Conservation (phyloP, 1,284 basidiomycete species). For the Melanopsichium pennsylvanicum region DNA sequence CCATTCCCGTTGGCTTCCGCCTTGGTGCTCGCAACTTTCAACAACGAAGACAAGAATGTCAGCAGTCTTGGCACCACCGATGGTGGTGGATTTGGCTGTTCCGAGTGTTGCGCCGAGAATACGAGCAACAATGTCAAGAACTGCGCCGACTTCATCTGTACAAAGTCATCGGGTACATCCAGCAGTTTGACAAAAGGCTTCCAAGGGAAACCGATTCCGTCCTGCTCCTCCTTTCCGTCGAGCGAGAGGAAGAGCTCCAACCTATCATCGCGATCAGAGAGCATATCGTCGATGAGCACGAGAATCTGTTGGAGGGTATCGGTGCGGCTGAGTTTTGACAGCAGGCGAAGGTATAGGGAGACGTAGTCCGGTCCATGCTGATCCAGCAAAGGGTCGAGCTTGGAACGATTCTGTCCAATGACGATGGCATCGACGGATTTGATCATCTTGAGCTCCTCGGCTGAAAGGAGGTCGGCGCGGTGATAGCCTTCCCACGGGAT, state of each 20-base stretch:
- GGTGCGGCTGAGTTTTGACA: slow-evolving; percentile 89
- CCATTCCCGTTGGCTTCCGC: not conserved
- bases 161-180: slow-evolving; percentile 88
- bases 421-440: slow-evolving; percentile 76
- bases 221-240: slow-evolving; percentile 41
- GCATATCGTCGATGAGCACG: slow-evolving; percentile 87
- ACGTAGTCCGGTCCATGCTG: slow-evolving; percentile 72
- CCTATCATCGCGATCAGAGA: slow-evolving; percentile 71
- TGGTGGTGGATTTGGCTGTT: slow-evolving; percentile 29
- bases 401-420: slow-evolving; percentile 87
- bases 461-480: slow-evolving; percentile 86
- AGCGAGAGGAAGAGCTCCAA: slow-evolving; percentile 62
- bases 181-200: slow-evolving; percentile 80
- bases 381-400: slow-evolving; percentile 76
- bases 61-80: slow-evolving; percentile 39
- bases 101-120: slow-evolving; percentile 37
- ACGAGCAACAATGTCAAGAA: slow-evolving; percentile 83
- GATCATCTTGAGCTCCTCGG: slow-evolving; percentile 87
- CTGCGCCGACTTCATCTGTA: slow-evolving; percentile 86
- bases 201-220: slow-evolving; percentile 79
- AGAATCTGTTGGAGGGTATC: slow-evolving; percentile 95
- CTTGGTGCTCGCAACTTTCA: slow-evolving; percentile 37
- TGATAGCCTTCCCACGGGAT: slow-evolving; percentile 99
- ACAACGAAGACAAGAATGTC: slow-evolving; percentile 39
- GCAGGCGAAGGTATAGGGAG: slow-evolving; percentile 84